Evolutionary conservation across 2,329 filamentous ascomycete species (phyloP), one percentile per base, ranked within the genome.

Genomic region (Cladosporium sp.): DNA sequence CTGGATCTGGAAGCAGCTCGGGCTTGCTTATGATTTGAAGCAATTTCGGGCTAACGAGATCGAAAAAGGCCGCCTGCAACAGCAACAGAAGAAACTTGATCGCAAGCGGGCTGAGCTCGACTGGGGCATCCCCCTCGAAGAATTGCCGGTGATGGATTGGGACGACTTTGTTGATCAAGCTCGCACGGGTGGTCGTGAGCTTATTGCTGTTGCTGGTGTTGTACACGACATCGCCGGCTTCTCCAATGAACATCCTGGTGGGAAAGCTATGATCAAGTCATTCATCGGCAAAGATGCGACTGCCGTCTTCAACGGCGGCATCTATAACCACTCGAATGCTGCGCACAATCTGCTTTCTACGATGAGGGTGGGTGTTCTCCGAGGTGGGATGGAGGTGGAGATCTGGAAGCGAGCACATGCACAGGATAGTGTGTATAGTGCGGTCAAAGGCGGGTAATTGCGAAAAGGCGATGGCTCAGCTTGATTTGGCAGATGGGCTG

Each of bases 21-120:
- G 89, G 58, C 84, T 93, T 43, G 89, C 89, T 69, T 90, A 86
- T 69, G 88, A 92, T 74, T 82, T 94, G 57, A 93, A 93, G 84
- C 84, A 91, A 75, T 94, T 94, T 84, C 88, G 88, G 67, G 78
- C 84, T 75, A 94, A 94, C 75, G 90, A 94, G 74, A 93, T 94
- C 64, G 89, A 93, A 75, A 92, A 92, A 82, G 89, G 89, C 64
- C 87, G 89, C 70, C 81, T 92, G 22, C 89, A 93, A 78, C 89
- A 92, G 78, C 76, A 86, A 63, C 89, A 92, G 81, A 92, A 92
- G 88, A 92, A 92, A 82, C 84, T 93, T 60, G 89, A 92, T 74
- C 87, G 90, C 78, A 89, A 88, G 82, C 88, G 89, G 69, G 76
- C 87, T 62, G 83, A 78, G 58, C 86, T 93, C 60, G 88, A 92